These are phyloP conservation scores for Suhomyces yuchorum DNA, from an alignment of 1,139 yeast species.

Conservation along the genomic window DNA sequence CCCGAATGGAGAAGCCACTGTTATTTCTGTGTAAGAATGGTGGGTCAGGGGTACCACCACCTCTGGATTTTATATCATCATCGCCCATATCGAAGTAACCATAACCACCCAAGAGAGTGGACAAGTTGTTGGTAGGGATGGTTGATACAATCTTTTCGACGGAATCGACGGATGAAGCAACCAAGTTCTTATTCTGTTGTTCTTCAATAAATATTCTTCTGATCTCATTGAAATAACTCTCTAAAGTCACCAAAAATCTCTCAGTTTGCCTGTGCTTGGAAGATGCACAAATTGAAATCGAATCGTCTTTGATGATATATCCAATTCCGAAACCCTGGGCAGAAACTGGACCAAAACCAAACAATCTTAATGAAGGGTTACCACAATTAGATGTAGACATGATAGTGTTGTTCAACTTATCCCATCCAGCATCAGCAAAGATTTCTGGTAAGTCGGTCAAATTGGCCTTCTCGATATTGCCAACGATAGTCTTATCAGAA, in stretches of 20 bases:
- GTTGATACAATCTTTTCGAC: not conserved
- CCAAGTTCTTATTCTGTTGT: slow-evolving; percentile 15
- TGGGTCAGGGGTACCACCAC: slow-evolving; percentile 71
- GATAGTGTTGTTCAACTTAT: slow-evolving; percentile 57
- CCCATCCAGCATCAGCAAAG: slow-evolving; percentile 78
- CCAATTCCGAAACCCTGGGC: slow-evolving; percentile 93
- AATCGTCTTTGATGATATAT: slow-evolving; percentile 82
- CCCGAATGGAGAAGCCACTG: slow-evolving; percentile 55
- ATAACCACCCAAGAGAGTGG: slow-evolving; percentile 74
- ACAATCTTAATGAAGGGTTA: slow-evolving; percentile 80
- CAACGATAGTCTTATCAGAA: slow-evolving; percentile 25
- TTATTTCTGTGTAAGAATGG: slow-evolving; percentile 49
- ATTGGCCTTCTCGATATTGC: slow-evolving; percentile 15
- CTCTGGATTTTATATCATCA: slow-evolving; percentile 66
- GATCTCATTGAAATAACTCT: slow-evolving; percentile 67
- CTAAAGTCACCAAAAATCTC: slow-evolving; percentile 75
- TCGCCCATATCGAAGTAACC: slow-evolving; percentile 79
- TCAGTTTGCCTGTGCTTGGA: slow-evolving; percentile 90
- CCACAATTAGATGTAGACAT: slow-evolving; percentile 56
- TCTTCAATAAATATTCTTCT: slow-evolving; percentile 56
- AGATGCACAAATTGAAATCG: slow-evolving; percentile 82
- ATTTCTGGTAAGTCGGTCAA: slow-evolving; percentile 41
- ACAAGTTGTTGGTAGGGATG: slow-evolving; percentile 19
- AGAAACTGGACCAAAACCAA: slow-evolving; percentile 92
- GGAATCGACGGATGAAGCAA: slow-evolving; percentile 9